phyloP scores from a whole-genome alignment of 805 yeast species.

The Ogataea neopini region DNA sequence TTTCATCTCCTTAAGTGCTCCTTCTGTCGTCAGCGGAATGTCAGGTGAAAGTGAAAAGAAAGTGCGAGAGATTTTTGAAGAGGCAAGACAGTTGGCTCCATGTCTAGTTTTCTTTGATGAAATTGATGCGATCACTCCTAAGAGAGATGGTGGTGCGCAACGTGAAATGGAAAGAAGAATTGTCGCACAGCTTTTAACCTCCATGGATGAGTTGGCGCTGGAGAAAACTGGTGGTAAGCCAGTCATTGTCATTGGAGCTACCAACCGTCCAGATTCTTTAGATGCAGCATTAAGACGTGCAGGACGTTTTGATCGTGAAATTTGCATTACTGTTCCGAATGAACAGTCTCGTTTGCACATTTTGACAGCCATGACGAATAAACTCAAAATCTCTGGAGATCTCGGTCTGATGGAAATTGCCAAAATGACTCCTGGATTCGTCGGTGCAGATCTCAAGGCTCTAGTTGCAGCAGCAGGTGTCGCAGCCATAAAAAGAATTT shows the following conservation, averaged over 20 bases:
- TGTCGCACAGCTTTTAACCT: constrained; percentile 91
- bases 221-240: constrained; percentile 92
- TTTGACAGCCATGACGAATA: constrained; percentile 67
- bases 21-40: constrained; percentile 97
- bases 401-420: constrained; percentile 77
- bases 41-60: constrained; percentile 98
- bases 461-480: constrained; percentile 94
- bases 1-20: constrained; percentile 88
- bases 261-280: constrained; percentile 92
- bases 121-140: constrained; percentile 97
- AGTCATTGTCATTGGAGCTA: constrained; percentile 92
- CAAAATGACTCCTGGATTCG: constrained; percentile 94
- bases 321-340: constrained; percentile 91
- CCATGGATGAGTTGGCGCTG: constrained; percentile 88
- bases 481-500: constrained; percentile 89
- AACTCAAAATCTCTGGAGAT: constrained; percentile 64
- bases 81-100: constrained; percentile 88
- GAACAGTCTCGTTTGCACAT: constrained; percentile 79
- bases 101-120: constrained; percentile 93
- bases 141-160: constrained; percentile 96
- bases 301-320: constrained; percentile 94
- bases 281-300: constrained; percentile 96
- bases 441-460: constrained; percentile 96
- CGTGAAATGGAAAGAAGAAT: constrained; percentile 97
- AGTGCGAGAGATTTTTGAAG: constrained; percentile 88